A percentile compares a stretch with the other conserved stretches of the same genome.
phyloP scores from a whole-genome alignment of 305 asterid genomes.

The Fraxinus dipetala region DNA sequence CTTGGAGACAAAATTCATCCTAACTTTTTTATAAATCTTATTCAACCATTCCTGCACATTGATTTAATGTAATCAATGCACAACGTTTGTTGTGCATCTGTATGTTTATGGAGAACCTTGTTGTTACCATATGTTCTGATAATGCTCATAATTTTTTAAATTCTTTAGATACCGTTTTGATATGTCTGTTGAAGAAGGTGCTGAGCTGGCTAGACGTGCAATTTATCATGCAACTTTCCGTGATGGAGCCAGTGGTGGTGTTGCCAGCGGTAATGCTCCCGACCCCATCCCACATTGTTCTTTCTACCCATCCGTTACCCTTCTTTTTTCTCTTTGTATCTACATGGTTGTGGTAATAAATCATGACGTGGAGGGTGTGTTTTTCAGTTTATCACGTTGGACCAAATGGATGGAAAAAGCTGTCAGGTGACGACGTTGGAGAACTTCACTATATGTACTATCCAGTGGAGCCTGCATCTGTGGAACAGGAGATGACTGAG shows the following conservation, averaged over 20 bases:
- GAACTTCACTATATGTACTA: conserved; percentile 72
- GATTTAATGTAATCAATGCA: neutral
- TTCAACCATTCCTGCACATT: neutral
- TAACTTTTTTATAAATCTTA: neutral
- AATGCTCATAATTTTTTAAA: conserved; percentile 2
- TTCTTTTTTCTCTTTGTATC: neutral
- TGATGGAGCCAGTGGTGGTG: conserved; percentile 98
- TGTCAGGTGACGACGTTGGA: conserved; percentile 89
- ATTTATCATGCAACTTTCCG: conserved; percentile 95
- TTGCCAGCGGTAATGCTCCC: conserved; percentile 68
- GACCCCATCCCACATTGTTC: neutral
- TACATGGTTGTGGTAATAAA: neutral
- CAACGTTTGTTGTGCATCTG: neutral
- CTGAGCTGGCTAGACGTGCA: conserved; percentile 82
- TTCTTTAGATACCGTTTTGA: conserved; percentile 62
- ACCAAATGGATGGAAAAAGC: conserved; percentile 83
- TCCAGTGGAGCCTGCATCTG: conserved; percentile 61
- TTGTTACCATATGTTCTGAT: conserved; percentile 3
- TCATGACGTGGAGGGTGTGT: conserved; percentile 12
- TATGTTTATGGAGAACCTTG: neutral
- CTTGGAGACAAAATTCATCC: neutral
- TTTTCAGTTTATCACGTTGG: conserved; percentile 80
- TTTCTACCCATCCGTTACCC: neutral
- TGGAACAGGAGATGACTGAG: conserved; percentile 87
- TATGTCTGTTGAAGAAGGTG: conserved; percentile 85